Percentiles rank a stretch among this genome's conserved stretches.
phyloP scores from a whole-genome alignment of 2,329 filamentous ascomycete genomes.

The Neocatenulostroma microsporum region DNA sequence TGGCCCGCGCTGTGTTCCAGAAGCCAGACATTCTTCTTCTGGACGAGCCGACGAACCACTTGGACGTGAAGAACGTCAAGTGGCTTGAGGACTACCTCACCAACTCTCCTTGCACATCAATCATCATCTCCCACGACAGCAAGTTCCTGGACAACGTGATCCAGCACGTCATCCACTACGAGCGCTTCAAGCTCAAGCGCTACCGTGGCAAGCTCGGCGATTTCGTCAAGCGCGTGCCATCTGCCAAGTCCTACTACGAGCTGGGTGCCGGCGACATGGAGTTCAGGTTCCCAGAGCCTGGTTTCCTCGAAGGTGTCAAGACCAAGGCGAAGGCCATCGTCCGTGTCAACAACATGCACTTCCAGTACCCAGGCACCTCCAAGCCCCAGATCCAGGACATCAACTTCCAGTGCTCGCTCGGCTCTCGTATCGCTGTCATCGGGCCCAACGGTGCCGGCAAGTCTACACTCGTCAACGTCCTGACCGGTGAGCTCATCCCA shows the following conservation, averaged over 20 bases:
- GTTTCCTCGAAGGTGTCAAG: conserved; percentile 99
- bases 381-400: conserved; percentile 92
- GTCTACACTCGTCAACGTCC: conserved; percentile 96
- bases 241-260: conserved; percentile 97
- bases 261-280: conserved; percentile 93
- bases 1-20: conserved; percentile 98
- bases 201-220: conserved; percentile 93
- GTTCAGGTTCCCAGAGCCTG: conserved; percentile 98
- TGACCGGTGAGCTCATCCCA: conserved; percentile 97
- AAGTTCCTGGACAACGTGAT: conserved; percentile 97
- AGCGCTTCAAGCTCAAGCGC: conserved; percentile 99
- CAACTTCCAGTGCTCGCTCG: conserved; percentile 95
- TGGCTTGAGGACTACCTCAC: conserved; percentile 98
- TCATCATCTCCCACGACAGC: conserved; percentile 99
- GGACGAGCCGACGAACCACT: conserved; percentile 97
- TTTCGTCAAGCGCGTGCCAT: conserved; percentile 88
- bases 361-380: conserved; percentile 92
- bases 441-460: conserved; percentile 99
- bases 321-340: conserved; percentile 99
- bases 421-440: conserved; percentile 99
- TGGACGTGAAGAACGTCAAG: conserved; percentile 99
- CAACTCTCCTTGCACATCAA: conserved; percentile 94
- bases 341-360: conserved; percentile 94
- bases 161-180: conserved; percentile 99
- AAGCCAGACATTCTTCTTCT: conserved; percentile 93